Evolutionary conservation across 2,329 filamentous ascomycete species (phyloP), one percentile per base, ranked within the genome.

Genomic region (Exutisphaerella laricina): DNA sequence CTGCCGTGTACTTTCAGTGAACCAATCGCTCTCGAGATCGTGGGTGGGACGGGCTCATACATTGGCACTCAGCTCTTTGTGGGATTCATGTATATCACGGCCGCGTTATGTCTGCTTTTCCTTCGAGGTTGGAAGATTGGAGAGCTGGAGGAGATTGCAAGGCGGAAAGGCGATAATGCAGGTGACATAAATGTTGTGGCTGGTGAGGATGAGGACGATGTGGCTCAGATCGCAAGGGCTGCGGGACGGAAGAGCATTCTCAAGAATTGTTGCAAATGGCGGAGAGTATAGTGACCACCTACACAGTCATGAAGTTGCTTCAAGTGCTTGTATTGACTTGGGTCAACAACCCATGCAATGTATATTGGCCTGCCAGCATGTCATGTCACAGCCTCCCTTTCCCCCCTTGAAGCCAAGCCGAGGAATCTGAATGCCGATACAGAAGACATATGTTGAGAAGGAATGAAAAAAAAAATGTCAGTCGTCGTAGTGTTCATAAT

Each of bases 1-100:
- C 60, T 88, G 7, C 86, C 85, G 0, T 77, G 78, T 9, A 86
- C 82, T 0, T 88, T 76, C 48, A 71, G 70, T 2, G 74, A 77
- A 49, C 66, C 75, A 0, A 78, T 80, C 46, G 77, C 70, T 0
- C 62, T 80, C 8, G 67, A 76, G 49, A 70, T 80, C 43, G 69
- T 75, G 25, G 62, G 62, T 2, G 62, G 64, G 2, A 69, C 69
- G n/a, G 69, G 68, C 0, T 68, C 61, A 12, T 82, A 80, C 52
- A 67, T 78, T 0, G 71, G 74, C 9, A 73, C 78, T 2, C 79
- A 82, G 55, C 51, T 82, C 1, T 82, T 79, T 54, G 70, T 74
- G 0, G 79, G 76, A 0, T 74, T 74, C 57, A 79, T 80, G 73
- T 82, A 80, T 57, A 58, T 81, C n/a, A 73, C 64, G 1, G 78